These are phyloP conservation scores for Austropuccinia psidii DNA, from an alignment of 1,284 basidiomycete genomes.

Conservation along the genomic window DNA sequence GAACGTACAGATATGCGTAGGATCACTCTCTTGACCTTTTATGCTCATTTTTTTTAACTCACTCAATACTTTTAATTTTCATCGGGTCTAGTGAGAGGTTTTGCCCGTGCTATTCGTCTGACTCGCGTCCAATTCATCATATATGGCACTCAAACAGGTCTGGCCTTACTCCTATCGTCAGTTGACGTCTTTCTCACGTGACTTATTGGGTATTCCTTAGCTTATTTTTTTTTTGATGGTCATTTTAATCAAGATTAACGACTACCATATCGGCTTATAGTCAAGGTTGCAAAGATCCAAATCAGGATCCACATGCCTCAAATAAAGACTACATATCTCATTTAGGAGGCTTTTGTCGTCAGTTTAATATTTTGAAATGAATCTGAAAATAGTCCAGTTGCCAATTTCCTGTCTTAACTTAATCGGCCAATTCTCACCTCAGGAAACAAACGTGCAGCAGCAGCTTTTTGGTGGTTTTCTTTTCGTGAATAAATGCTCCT, in stretches of 20 bases:
- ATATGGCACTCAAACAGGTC: constrained; percentile 35
- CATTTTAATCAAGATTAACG: constrained; percentile 33
- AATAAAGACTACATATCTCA: constrained; percentile 38
- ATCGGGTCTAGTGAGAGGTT: constrained; percentile 38
- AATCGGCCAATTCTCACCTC: not conserved
- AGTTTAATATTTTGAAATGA: not conserved
- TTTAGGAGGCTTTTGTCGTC: constrained; percentile 39
- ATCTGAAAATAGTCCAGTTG: no score
- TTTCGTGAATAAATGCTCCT: constrained; percentile 32
- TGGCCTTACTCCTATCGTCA: constrained; percentile 39
- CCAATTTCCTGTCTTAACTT: not conserved
- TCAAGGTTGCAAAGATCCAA: constrained; percentile 41
- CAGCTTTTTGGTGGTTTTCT: constrained; percentile 42
- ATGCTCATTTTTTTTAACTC: no score
- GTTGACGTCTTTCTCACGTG: not conserved
- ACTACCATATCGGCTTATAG: constrained; percentile 39
- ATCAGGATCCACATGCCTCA: constrained; percentile 39
- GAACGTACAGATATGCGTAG: constrained; percentile 33
- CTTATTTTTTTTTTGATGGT: not conserved
- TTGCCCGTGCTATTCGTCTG: constrained; percentile 40
- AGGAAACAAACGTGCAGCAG: constrained; percentile 41
- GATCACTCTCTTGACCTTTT: constrained; percentile 22
- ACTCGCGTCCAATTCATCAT: constrained; percentile 40
- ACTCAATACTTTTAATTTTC: not conserved
- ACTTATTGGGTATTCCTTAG: not conserved